A percentile compares a stretch with the other conserved stretches of the same genome.
These are phyloP conservation scores for Nigrospora osmanthi DNA, from an alignment of 2,329 filamentous ascomycete species.

Conservation along the genomic window DNA sequence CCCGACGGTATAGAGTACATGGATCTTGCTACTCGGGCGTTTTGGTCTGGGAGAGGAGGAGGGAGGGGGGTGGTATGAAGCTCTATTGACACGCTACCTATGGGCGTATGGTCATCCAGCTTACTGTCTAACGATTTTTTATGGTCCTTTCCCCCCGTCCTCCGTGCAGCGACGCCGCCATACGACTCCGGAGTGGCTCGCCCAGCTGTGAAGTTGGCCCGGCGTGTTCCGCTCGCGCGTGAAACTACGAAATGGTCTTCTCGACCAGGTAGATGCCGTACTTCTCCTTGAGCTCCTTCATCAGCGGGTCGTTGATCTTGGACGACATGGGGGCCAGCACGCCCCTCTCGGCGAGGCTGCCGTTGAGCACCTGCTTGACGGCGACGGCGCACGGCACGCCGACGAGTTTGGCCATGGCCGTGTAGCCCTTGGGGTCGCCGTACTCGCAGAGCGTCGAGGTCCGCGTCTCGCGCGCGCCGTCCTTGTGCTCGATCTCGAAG, in stretches of 20 bases:
- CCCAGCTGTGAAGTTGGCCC: too few species aligned
- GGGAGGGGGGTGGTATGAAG: too few species aligned
- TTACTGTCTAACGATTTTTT: too few species aligned
- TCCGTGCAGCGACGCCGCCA: too few species aligned
- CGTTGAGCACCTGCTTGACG: slow-evolving; percentile 70
- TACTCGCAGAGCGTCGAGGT: slow-evolving; percentile 81
- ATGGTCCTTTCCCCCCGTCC: too few species aligned
- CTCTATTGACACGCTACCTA: too few species aligned
- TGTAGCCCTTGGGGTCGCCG: slow-evolving; percentile 70
- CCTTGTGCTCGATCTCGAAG: slow-evolving; percentile 78
- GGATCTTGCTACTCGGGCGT: too few species aligned
- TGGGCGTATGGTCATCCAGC: too few species aligned
- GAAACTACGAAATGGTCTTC: slow-evolving; percentile 7
- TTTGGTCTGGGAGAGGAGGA: too few species aligned
- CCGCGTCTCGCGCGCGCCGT: slow-evolving; percentile 68
- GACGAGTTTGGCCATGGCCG: slow-evolving; percentile 68
- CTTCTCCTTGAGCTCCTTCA: slow-evolving; percentile 51
- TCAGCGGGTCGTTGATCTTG: slow-evolving; percentile 56
- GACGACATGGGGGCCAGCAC: slow-evolving; percentile 70
- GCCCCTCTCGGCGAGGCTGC: slow-evolving; percentile 64
- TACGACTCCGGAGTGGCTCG: too few species aligned
- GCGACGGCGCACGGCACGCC: slow-evolving; percentile 30
- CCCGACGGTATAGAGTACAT: too few species aligned
- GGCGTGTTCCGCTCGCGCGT: too few species aligned
- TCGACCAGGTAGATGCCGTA: slow-evolving; percentile 46